phyloP scores from a whole-genome alignment of 2,329 filamentous ascomycete genomes.

The Penicillium brasilianum region DNA sequence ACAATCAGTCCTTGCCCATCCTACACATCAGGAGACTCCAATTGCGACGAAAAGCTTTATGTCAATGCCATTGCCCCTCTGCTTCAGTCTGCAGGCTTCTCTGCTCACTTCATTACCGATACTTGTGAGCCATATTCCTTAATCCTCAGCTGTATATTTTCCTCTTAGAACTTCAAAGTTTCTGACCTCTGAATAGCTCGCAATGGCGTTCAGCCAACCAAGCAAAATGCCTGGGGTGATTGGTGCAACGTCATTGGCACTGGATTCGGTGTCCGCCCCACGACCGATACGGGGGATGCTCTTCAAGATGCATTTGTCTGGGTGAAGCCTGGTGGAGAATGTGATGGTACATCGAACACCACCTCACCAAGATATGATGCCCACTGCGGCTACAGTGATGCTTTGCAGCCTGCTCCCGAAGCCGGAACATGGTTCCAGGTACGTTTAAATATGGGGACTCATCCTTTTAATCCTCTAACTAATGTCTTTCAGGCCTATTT shows the following conservation, averaged over 20 bases:
- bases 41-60: constrained; percentile 60
- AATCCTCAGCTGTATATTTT: not conserved
- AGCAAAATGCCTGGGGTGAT: constrained; percentile 63
- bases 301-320: constrained; percentile 71
- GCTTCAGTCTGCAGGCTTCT: constrained; percentile 53
- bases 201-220: constrained; percentile 65
- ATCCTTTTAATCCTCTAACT: not conserved
- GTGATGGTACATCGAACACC: constrained; percentile 57
- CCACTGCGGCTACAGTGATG: constrained; percentile 59
- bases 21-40: constrained; percentile 53
- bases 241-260: constrained; percentile 71
- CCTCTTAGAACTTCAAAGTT: no score
- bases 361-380: constrained; percentile 58
- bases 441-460: constrained; percentile 38
- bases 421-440: constrained; percentile 70
- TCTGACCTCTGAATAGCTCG: constrained; percentile 50
- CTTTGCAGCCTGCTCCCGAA: constrained; percentile 69
- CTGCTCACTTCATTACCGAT: constrained; percentile 62
- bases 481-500: constrained; percentile 6
- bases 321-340: constrained; percentile 69
- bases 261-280: constrained; percentile 69
- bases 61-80: constrained; percentile 58
- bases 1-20: constrained; percentile 51
- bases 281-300: constrained; percentile 63
- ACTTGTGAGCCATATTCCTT: constrained; percentile 45